Evolutionary conservation across 2,329 filamentous ascomycete genomes (phyloP).

Genomic region (Ophiostoma sp.): DNA sequence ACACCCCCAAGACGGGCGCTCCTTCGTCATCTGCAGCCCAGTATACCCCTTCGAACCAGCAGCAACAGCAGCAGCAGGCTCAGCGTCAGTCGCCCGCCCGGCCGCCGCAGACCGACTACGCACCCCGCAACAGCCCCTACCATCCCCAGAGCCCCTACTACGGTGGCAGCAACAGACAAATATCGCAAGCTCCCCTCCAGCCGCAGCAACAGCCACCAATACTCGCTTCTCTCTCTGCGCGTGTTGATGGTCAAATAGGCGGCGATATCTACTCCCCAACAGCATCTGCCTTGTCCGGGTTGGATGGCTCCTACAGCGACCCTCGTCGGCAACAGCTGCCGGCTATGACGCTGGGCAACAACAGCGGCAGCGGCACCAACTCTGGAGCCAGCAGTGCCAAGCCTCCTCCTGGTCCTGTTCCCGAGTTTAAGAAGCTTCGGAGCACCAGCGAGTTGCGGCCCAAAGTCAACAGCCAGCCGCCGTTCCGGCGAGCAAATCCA

Average conservation of each 20-base stretch:
- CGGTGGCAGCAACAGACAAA: slow-evolving; percentile 41
- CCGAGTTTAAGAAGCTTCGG: slow-evolving; percentile 77
- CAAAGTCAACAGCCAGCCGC: slow-evolving; percentile 78
- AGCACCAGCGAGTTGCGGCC: slow-evolving; percentile 70
- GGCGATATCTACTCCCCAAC: slow-evolving; percentile 57
- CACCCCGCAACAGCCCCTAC: slow-evolving; percentile 34
- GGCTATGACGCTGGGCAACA: slow-evolving; percentile 29
- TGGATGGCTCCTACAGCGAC: slow-evolving; percentile 61
- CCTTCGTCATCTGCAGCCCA: slow-evolving; percentile 41
- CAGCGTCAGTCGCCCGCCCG: slow-evolving; percentile 75
- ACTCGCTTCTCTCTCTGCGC: slow-evolving; percentile 66
- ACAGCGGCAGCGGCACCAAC: slow-evolving; percentile 12
- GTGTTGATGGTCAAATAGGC: slow-evolving; percentile 53
- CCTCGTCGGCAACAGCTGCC: slow-evolving; percentile 40
- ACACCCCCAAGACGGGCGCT: slow-evolving; percentile 52
- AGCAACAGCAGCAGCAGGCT: slow-evolving; percentile 22
- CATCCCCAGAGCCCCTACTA: slow-evolving; percentile 53
- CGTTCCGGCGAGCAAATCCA: slow-evolving; percentile 87
- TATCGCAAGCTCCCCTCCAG: slow-evolving; percentile 20
- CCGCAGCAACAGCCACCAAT: slow-evolving; percentile 38
- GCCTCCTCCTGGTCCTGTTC: slow-evolving; percentile 62
- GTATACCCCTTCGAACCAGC: slow-evolving; percentile 20
- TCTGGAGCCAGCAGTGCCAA: slow-evolving; percentile 13
- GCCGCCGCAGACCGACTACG: slow-evolving; percentile 49
- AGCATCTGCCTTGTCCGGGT: slow-evolving; percentile 58